Base-by-base conservation (phyloP, 768 basidiomycete genomes). In the Lentinula sp. region DNA sequence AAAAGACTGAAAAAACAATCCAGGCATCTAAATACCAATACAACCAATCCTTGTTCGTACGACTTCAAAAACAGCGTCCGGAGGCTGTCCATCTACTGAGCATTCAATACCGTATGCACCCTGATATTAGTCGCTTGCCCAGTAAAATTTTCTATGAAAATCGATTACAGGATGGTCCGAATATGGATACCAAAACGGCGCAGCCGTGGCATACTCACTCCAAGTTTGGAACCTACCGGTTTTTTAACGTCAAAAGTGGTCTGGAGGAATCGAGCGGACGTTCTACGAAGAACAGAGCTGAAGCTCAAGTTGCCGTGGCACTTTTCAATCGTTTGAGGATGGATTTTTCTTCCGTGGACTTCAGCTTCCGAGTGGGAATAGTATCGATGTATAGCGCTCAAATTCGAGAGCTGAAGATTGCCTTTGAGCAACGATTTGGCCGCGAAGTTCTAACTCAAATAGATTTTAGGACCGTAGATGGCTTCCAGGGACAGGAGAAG, bases 91-190 rank as follows among this genome's bases (percentile, higher is more conserved):
- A 98, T 73, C 79, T 99, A 0, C 75, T 99, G 50, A 98, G 96
- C 66, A 98, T 99, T 45, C 97, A 99, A 75, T 99, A 99, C 70
- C 95, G 97, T 65, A 99, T 99, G 97, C 95, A 99, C 70, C 96
- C 96, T 1, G 87, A 92, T 56, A 98, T 98, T 69, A 96, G 94
- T 63, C 78, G 78, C 55, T 81, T 99, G 16, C 97, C 97, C 0
- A 97, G 95, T 62, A 80, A 79, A 50, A 73, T 94, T 1, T 99
- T 99, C 75, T 99, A 99, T 70, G 76, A 86, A 57, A 85, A 86
- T 6, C 79, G 82, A 39, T 77, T 99, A 9, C 75, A 82, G 48
- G 93, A 99, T 70, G 97, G 97, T 0, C 94, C 93, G 3, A 82
- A 82, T 52, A 98, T 99, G 95, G 88, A 78, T 9, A 65, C 67